Evolutionary conservation across 768 basidiomycete genomes (phyloP).

Genomic region (Russula sp.): DNA sequence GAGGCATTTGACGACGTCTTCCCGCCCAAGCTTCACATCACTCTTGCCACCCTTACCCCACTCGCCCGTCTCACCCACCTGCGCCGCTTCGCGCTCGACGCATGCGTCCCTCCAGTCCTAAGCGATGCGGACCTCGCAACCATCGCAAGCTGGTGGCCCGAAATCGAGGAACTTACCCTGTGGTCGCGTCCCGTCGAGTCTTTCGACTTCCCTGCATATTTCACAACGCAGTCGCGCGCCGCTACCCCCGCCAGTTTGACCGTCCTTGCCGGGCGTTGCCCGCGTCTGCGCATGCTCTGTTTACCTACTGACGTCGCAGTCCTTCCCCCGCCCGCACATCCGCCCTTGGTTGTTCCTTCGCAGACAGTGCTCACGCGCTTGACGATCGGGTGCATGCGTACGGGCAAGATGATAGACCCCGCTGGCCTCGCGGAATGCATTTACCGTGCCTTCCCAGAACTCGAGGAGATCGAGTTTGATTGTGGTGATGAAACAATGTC

Average conservation of each 20-base stretch:
- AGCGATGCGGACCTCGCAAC: conserved; percentile 33
- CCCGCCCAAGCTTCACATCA: conserved; percentile 31
- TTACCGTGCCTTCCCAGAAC: conserved; percentile 26
- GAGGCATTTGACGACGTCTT: conserved; percentile 26
- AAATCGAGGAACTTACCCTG: conserved; percentile 33
- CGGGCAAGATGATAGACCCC: conserved; percentile 24
- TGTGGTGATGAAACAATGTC: conserved; percentile 24
- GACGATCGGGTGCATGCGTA: conserved; percentile 32
- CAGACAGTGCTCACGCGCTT: conserved; percentile 28
- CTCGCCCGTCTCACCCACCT: conserved; percentile 34
- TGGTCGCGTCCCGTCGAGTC: conserved; percentile 31
- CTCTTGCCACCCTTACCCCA: conserved; percentile 33
- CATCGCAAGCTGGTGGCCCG: conserved; percentile 36
- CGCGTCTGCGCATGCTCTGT: conserved; percentile 30
- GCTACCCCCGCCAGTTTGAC: conserved; percentile 32
- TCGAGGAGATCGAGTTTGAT: conserved; percentile 27
- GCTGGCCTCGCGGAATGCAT: conserved; percentile 26
- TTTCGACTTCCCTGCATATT: conserved; percentile 29
- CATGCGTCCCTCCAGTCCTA: conserved; percentile 33
- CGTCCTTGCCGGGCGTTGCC: conserved; percentile 32
- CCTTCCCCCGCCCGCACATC: conserved; percentile 13
- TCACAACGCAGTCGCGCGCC: conserved; percentile 29
- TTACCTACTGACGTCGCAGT: conserved; percentile 31
- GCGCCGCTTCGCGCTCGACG: conserved; percentile 32
- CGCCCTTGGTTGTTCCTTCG: conserved; percentile 10